These are phyloP conservation scores for Tulasnella sp. DNA, from an alignment of 768 basidiomycete genomes.

Conservation along the genomic window DNA sequence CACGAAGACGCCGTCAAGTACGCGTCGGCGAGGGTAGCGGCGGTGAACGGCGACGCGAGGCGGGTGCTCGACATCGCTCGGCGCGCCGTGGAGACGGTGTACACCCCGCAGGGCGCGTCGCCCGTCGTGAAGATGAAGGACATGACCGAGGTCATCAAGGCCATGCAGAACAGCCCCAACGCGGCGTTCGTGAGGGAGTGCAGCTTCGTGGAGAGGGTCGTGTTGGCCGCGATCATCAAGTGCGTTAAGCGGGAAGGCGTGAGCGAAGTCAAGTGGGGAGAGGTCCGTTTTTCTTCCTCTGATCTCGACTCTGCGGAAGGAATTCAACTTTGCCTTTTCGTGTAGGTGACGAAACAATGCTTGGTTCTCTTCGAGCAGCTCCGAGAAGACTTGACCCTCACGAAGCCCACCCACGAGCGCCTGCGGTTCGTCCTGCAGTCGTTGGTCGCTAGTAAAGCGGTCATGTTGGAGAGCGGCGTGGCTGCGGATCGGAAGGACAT, in stretches of 20 bases:
- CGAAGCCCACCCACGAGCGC: constrained; percentile 48
- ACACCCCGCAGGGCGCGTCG: constrained; percentile 25
- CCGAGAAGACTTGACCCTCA: constrained; percentile 39
- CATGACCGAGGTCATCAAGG: constrained; percentile 65
- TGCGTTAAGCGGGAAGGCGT: constrained; percentile 76
- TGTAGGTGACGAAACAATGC: constrained; percentile 66
- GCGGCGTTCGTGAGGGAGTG: constrained; percentile 72
- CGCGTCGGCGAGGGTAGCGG: constrained; percentile 66
- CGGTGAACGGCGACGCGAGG: constrained; percentile 88
- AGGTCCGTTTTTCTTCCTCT: constrained; percentile 35
- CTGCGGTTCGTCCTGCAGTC: constrained; percentile 61
- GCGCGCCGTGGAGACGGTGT: constrained; percentile 71
- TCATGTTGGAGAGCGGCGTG: constrained; percentile 57
- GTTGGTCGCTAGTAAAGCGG: constrained; percentile 61
- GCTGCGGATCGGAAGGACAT: constrained; percentile 41
- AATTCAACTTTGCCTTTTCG: not conserved
- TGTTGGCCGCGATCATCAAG: constrained; percentile 73
- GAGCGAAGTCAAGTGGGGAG: constrained; percentile 76
- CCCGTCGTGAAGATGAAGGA: constrained; percentile 39
- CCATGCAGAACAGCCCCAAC: constrained; percentile 85
- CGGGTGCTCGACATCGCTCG: constrained; percentile 88
- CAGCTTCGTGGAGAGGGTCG: constrained; percentile 77
- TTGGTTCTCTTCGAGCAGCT: constrained; percentile 56
- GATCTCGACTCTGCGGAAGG: not conserved
- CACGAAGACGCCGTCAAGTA: constrained; percentile 67